These are phyloP conservation scores for Mrakia hoshinonis DNA, from an alignment of 768 basidiomycete species.

Conservation along the genomic window DNA sequence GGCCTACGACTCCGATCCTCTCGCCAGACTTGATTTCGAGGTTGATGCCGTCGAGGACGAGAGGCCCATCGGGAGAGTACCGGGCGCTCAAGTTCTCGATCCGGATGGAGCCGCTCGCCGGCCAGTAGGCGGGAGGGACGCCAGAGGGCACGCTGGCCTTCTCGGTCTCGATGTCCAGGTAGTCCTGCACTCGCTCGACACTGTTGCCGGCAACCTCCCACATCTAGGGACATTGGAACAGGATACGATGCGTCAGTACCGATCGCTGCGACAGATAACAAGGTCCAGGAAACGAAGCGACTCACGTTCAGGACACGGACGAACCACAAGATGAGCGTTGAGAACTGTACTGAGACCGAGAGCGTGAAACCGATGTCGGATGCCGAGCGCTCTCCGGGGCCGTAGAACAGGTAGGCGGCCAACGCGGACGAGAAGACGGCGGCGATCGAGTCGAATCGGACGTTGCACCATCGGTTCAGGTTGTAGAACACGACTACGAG, in stretches of 20 bases:
- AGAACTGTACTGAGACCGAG: constrained; percentile 40
- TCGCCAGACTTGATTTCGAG: constrained; percentile 54
- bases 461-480: constrained; percentile 45
- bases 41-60: constrained; percentile 56
- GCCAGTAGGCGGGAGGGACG: constrained; percentile 59
- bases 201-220: constrained; percentile 39
- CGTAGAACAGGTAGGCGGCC: constrained; percentile 53
- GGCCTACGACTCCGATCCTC: constrained; percentile 55
- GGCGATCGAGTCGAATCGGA: constrained; percentile 55
- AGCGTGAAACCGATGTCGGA: constrained; percentile 40
- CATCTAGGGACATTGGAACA: neutral
- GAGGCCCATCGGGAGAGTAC: constrained; percentile 52
- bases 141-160: constrained; percentile 43
- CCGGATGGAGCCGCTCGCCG: constrained; percentile 50
- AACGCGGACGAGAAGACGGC: constrained; percentile 51
- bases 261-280: neutral
- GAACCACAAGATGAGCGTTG: constrained; percentile 36
- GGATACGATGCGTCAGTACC: neutral
- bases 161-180: constrained; percentile 54
- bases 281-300: constrained; percentile 16
- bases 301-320: constrained; percentile 38
- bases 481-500: neutral
- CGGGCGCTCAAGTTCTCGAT: constrained; percentile 51
- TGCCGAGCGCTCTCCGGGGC: constrained; percentile 34
- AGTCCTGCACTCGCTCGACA: constrained; percentile 44